Base-by-base conservation (phyloP, 768 basidiomycete genomes). In the Lactarius quietus region DNA sequence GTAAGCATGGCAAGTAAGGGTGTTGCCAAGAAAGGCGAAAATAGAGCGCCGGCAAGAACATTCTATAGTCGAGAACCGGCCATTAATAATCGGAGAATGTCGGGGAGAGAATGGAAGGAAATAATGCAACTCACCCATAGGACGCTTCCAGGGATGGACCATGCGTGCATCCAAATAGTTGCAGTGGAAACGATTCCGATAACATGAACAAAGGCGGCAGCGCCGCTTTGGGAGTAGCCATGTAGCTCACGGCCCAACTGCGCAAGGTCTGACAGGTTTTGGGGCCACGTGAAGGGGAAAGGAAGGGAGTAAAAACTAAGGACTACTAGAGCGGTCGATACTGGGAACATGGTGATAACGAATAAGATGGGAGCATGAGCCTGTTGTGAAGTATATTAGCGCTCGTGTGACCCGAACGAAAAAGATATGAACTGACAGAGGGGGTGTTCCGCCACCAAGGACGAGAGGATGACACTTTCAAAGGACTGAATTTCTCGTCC, bases 121-220 rank as follows among this genome's bases (percentile, higher is more conserved):
- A 9, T 26, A 59, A 10, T 29, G 35, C 52, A 66, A 80, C 87
- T 63, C 68, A 92, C 92, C 89, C 95, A 88, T 57, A 96, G 82
- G 56, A 96, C 93, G 69, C 92, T 94, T 8, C 95, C 95, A 10
- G 95, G 95, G 64, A 98, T 85, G 65, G 92, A 95, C 95, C 95
- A 98, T 4, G 95, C 93, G 74, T 98, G 95, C 77, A 95, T 97
- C 93, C 94, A 98, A 33, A 93, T 79, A 5, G 92, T 92, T 20
- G 90, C 88, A 17, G 95, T 81, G 43, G 89, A 86, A 71, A 98
- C 82, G 57, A 95, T 93, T 29, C 82, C 86, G 51, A 95, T 74
- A 60, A 96, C 91, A 76, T 96, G 95, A 9, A 83, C 82, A 60
- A 86, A 79, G 23, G 88, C 83, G 3, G 76, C 79, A 35, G 78